A percentile compares a stretch with the other conserved stretches of the same genome.
phyloP scores from a whole-genome alignment of 2,329 filamentous ascomycete genomes.

The Ascochyta lentis region DNA sequence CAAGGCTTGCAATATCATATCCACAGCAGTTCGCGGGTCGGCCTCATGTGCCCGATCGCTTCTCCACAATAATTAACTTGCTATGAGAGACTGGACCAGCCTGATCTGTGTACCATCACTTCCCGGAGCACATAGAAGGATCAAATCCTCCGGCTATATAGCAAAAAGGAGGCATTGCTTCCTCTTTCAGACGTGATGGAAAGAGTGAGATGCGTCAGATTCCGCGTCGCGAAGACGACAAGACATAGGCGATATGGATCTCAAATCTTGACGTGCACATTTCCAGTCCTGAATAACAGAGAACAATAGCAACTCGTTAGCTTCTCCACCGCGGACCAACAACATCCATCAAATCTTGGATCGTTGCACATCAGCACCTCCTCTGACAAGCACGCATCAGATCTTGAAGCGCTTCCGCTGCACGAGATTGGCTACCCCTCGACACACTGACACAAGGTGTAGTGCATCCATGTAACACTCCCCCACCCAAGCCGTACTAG shows the following conservation, averaged over 20 bases:
- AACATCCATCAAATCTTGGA: not conserved
- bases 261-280: no score
- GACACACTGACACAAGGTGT: not conserved
- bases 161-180: constrained; percentile 2
- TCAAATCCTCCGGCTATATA: constrained; percentile 3
- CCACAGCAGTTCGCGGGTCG: not conserved
- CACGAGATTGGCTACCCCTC: not conserved
- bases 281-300: not conserved
- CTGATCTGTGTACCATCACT: constrained; percentile 5
- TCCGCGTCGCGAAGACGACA: not conserved
- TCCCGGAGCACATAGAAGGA: not conserved
- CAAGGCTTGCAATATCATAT: not conserved
- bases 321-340: not conserved
- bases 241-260: not conserved
- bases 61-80: not conserved
- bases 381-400: not conserved
- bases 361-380: not conserved
- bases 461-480: not conserved
- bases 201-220: not conserved
- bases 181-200: not conserved
- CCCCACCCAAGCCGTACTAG: not conserved
- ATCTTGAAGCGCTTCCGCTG: not conserved
- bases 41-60: constrained; percentile 1
- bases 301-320: constrained; percentile 14
- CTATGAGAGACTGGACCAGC: not conserved